Conservation (phyloP, 2,329 filamentous ascomycete genomes). For the Colletotrichum sp. region DNA sequence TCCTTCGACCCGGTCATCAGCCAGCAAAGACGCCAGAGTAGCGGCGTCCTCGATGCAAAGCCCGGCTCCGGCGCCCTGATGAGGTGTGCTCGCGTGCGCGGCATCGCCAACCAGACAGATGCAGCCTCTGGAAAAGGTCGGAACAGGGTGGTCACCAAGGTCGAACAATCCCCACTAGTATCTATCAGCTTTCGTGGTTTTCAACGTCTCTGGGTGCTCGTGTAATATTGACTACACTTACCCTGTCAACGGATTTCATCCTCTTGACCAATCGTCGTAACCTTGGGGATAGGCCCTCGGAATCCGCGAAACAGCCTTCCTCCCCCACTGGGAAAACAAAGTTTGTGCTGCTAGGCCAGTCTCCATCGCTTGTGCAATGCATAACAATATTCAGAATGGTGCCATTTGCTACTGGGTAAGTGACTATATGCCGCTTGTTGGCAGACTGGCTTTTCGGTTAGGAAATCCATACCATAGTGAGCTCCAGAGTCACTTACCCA, state of each 20-base stretch:
- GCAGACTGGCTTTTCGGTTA: slow-evolving; percentile 34
- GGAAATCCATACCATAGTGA: not conserved
- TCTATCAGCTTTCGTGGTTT: not conserved
- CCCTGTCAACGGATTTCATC: not conserved
- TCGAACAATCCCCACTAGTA: slow-evolving; percentile 51
- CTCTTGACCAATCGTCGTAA: not conserved
- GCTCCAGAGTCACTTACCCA: slow-evolving; percentile 51
- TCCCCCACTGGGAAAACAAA: slow-evolving; percentile 22
- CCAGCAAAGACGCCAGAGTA: slow-evolving; percentile 49
- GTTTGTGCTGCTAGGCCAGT: slow-evolving; percentile 28
- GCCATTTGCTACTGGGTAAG: slow-evolving; percentile 61
- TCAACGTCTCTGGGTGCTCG: not conserved
- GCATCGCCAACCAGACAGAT: slow-evolving; percentile 63
- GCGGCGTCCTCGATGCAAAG: slow-evolving; percentile 60
- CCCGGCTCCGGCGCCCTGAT: slow-evolving; percentile 62
- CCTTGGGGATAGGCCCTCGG: not conserved
- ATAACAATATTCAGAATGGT: slow-evolving; percentile 60
- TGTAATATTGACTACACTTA: not conserved
- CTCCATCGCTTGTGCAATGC: slow-evolving; percentile 31
- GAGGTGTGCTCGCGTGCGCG: slow-evolving; percentile 65
- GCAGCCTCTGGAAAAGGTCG: slow-evolving; percentile 43
- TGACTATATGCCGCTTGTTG: slow-evolving; percentile 58
- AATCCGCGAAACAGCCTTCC: not conserved
- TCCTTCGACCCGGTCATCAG: slow-evolving; percentile 37
- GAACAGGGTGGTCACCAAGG: slow-evolving; percentile 45